These are phyloP conservation scores for Cornus kousa DNA, from an alignment of 148 eudicot genomes.

Conservation along the genomic window DNA sequence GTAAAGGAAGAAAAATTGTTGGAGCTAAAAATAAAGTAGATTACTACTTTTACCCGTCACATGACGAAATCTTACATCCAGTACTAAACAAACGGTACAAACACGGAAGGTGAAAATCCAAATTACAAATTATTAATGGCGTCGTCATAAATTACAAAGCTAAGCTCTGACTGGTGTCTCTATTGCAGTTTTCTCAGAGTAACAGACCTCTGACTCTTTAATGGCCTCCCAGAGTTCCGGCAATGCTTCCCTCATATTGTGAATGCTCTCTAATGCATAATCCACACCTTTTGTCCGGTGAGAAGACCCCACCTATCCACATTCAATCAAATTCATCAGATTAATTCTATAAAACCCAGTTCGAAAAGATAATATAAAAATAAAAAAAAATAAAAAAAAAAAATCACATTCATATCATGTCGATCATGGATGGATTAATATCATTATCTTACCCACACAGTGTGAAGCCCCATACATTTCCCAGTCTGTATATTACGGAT, in stretches of 20 bases:
- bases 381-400: background rate
- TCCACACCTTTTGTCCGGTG: constrained; percentile 60
- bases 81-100: background rate
- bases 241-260: constrained; percentile 84
- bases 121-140: background rate
- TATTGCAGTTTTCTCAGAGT: constrained; percentile 47
- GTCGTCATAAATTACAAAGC: background rate
- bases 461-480: constrained; percentile 56
- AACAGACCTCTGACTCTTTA: constrained; percentile 37
- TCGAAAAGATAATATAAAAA: background rate
- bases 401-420: too few species aligned
- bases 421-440: background rate
- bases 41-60: background rate
- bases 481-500: constrained; percentile 73
- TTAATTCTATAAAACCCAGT: background rate
- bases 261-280: constrained; percentile 81
- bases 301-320: constrained; percentile 69
- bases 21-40: background rate
- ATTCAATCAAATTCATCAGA: background rate
- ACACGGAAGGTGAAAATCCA: background rate
- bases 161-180: constrained; percentile 58
- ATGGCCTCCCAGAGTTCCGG: constrained; percentile 69
- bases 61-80: background rate
- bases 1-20: background rate
- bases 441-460: constrained; percentile 62